These are phyloP conservation scores for Platanthera zijinensis DNA, from an alignment of 106 monocot species.

Conservation along the genomic window DNA sequence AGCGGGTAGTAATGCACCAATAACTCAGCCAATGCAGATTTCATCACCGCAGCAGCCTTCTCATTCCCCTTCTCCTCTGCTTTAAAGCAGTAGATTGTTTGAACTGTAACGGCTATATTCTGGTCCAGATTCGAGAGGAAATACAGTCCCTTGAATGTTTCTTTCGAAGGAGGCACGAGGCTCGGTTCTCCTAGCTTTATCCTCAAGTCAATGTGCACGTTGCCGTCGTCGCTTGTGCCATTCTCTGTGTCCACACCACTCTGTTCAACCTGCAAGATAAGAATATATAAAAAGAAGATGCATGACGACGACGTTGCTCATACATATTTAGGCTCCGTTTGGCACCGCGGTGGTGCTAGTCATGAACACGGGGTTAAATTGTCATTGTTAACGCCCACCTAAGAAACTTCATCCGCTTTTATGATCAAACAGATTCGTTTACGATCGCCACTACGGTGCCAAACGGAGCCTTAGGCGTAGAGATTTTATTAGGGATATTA, in stretches of 20 bases:
- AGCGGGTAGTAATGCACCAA: slow-evolving; percentile 76
- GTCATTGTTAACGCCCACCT: background rate
- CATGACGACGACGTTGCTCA: too few species aligned
- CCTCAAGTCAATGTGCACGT: background rate
- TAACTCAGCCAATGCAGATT: slow-evolving; percentile 42
- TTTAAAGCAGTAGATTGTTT: slow-evolving; percentile 75
- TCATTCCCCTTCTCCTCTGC: slow-evolving; percentile 23
- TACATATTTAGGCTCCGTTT: background rate
- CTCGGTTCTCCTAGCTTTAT: slow-evolving; percentile 35
- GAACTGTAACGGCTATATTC: slow-evolving; percentile 75
- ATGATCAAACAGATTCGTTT: too few species aligned
- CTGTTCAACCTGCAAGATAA: slow-evolving; percentile 6
- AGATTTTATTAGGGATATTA: too few species aligned
- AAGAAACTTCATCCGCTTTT: too few species aligned
- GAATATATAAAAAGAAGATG: background rate
- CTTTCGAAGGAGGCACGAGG: slow-evolving; percentile 39
- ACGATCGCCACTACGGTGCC: background rate
- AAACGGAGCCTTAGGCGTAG: background rate
- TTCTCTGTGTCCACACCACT: background rate
- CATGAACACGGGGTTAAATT: background rate
- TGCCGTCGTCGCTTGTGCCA: background rate
- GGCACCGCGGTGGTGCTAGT: too few species aligned
- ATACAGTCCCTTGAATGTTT: slow-evolving; percentile 45
- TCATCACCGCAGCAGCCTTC: slow-evolving; percentile 23
- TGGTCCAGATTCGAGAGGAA: slow-evolving; percentile 85